These are phyloP conservation scores for Calvatia gigantea DNA, from an alignment of 768 basidiomycete genomes.

Conservation along the genomic window DNA sequence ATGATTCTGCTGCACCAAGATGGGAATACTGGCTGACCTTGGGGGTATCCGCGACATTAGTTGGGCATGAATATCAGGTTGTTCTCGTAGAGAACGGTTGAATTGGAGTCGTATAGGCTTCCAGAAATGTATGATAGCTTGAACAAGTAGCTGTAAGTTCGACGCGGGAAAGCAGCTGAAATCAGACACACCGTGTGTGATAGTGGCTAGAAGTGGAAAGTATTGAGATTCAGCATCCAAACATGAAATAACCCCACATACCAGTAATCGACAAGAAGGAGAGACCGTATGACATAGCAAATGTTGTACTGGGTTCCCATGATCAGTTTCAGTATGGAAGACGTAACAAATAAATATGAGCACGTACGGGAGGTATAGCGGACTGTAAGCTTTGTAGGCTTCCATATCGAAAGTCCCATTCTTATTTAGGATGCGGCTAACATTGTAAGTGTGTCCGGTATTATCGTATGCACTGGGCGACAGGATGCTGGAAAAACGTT, in stretches of 20 bases:
- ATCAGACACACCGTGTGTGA: slow-evolving; percentile 35
- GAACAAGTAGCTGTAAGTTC: neutral
- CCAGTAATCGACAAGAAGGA: slow-evolving; percentile 65
- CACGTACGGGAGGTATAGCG: slow-evolving; percentile 42
- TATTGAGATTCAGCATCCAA: neutral
- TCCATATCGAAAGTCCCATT: slow-evolving; percentile 36
- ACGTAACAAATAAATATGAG: neutral
- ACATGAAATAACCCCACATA: slow-evolving; percentile 14
- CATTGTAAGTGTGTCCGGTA: slow-evolving; percentile 42
- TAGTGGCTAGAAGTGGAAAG: slow-evolving; percentile 32
- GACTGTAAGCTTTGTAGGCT: slow-evolving; percentile 46
- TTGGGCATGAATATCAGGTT: slow-evolving; percentile 57
- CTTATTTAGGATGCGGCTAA: slow-evolving; percentile 36
- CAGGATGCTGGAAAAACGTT: slow-evolving; percentile 29
- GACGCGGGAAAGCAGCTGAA: neutral
- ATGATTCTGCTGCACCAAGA: neutral
- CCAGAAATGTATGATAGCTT: slow-evolving; percentile 51
- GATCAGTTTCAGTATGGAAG: neutral
- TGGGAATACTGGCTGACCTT: slow-evolving; percentile 25
- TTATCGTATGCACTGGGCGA: slow-evolving; percentile 59
- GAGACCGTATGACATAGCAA: slow-evolving; percentile 54
- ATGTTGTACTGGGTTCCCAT: slow-evolving; percentile 38
- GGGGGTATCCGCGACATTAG: slow-evolving; percentile 55
- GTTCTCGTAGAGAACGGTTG: slow-evolving; percentile 46
- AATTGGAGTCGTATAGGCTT: slow-evolving; percentile 54